phyloP scores from a whole-genome alignment of 148 eudicot species.

The Nepenthes mirabilis region DNA sequence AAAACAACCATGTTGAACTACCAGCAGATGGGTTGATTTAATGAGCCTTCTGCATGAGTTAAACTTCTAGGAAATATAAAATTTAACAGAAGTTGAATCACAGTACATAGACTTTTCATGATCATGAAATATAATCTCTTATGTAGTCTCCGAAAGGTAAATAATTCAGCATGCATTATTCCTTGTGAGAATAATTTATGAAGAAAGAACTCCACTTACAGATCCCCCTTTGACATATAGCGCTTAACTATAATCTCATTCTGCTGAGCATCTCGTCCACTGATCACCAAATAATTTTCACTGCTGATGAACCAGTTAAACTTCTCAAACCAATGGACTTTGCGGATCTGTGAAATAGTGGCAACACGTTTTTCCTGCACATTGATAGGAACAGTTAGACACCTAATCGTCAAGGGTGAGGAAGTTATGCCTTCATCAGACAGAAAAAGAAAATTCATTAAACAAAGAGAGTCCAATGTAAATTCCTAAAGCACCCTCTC shows the following conservation, averaged over 20 bases:
- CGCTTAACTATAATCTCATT: slow-evolving; percentile 99
- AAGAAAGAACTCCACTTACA: slow-evolving; percentile 42
- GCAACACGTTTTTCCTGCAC: slow-evolving; percentile 91
- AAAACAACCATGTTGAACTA: too few species aligned
- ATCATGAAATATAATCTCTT: neutral
- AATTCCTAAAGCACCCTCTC: too few species aligned
- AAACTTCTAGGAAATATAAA: neutral
- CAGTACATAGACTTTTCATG: neutral
- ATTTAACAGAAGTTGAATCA: neutral
- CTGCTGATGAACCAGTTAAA: slow-evolving; percentile 98
- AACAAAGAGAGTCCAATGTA: too few species aligned
- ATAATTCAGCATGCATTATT: slow-evolving; percentile 1
- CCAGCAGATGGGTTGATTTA: too few species aligned
- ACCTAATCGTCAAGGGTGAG: too few species aligned
- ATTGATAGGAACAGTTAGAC: slow-evolving; percentile 4
- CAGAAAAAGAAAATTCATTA: too few species aligned
- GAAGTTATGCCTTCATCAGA: too few species aligned
- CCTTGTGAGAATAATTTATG: neutral
- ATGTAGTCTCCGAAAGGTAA: neutral
- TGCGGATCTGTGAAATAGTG: slow-evolving; percentile 91
- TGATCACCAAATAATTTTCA: slow-evolving; percentile 86
- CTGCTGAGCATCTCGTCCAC: slow-evolving; percentile 99
- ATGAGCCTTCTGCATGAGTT: too few species aligned
- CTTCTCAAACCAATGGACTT: slow-evolving; percentile 99
- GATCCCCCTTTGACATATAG: slow-evolving; percentile 91